Base-by-base conservation (phyloP, 2,329 filamentous ascomycete species). In the Didymella glomerata region DNA sequence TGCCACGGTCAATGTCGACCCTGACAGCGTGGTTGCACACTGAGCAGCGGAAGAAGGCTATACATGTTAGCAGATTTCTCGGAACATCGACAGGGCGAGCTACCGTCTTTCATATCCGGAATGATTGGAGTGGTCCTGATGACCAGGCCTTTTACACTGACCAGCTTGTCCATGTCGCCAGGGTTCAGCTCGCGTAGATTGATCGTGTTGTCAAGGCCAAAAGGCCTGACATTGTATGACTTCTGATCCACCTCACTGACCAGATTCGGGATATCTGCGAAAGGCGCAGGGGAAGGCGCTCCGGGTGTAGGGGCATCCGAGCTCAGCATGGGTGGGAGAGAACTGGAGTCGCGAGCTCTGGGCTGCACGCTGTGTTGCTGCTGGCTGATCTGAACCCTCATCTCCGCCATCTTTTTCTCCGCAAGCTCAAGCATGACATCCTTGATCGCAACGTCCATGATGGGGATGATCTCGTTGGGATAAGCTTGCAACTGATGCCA, bases 81-180 rank as follows among this genome's bases (percentile, higher is more conserved):
- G 16, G n/a, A 41, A 16, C 22, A 6, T 18, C 1, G 9, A 27
- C 9, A 5, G 11, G 9, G 4, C 27, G 10, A 1, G 57, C 76
- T 74, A 83, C 83, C 83, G 75, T 97, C 92, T 80, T 96, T 97
- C 96, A 99, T 99, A 71, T 99, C 95, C 0, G 95, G 95, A 65
- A 99, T 98, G 65, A 99, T 91, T 0, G 95, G 93, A 0, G 95
- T 98, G 3, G 95, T 91, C 62, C 95, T 89, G 71, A 99, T 99
- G 61, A 99, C 95, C 16, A 99, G 84, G 45, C 95, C 95, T 79
- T 98, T 99, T 78, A 99, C 89, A 66, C 90, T 92, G 66, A 99
- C 90, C 65, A 99, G 86, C 74, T 96, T 96, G 79, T 99, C 96
- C 86, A 98, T 97, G 73, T 98, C 92, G 85, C 90, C 90, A 4